phyloP scores from a whole-genome alignment of 2,329 filamentous ascomycete genomes.

The Exophiala sideris region DNA sequence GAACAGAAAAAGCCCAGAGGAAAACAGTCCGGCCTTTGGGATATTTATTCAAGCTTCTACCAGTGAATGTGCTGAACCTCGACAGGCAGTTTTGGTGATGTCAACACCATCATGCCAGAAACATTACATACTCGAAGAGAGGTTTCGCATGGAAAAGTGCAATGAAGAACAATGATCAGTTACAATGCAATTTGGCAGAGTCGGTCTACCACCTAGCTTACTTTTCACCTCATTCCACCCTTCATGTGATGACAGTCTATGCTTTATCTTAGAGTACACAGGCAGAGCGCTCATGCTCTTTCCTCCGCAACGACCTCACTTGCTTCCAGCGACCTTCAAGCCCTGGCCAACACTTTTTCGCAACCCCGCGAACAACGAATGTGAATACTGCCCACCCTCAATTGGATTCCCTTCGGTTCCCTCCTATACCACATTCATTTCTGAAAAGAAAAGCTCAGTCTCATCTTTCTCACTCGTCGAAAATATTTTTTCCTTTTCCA shows the following conservation, averaged over 20 bases:
- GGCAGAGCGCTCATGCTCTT: not conserved
- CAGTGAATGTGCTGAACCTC: too few relatives aligned
- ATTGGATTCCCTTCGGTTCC: not conserved
- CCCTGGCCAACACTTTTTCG: not conserved
- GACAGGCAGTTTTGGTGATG: too few relatives aligned
- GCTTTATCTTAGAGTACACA: constrained; percentile 6
- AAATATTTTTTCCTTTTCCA: constrained; percentile 2
- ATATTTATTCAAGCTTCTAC: too few relatives aligned
- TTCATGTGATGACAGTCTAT: constrained; percentile 2
- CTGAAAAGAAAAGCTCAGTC: constrained; percentile 10
- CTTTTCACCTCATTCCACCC: not conserved
- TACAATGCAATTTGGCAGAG: too few relatives aligned
- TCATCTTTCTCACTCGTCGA: constrained; percentile 13
- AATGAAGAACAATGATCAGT: too few relatives aligned
- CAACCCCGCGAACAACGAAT: too few relatives aligned
- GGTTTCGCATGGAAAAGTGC: not conserved
- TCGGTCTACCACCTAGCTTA: not conserved
- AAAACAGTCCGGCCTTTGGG: too few relatives aligned
- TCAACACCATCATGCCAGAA: too few relatives aligned
- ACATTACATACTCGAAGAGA: too few relatives aligned
- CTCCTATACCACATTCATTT: constrained; percentile 5
- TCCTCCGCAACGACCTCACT: not conserved
- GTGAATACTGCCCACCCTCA: not conserved
- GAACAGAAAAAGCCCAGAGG: too few relatives aligned
- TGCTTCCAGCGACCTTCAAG: not conserved